phyloP scores from a whole-genome alignment of 164 flowering plant genomes.

The Chloranthus sessilifolius region DNA sequence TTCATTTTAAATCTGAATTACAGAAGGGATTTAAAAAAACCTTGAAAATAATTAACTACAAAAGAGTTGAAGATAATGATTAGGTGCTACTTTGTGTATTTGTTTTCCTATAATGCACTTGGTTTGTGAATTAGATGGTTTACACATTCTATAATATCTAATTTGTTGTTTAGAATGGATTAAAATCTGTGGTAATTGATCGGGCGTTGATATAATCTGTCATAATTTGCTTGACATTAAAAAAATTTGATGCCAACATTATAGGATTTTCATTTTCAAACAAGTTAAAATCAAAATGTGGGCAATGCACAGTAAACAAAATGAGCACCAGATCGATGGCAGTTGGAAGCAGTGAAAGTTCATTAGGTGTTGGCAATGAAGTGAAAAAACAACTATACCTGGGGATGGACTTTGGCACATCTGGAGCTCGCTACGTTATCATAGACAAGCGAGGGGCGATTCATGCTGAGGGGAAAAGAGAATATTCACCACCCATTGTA shows the following conservation, averaged over 20 bases:
- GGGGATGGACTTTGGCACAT: constrained; percentile 97
- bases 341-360: constrained; percentile 5
- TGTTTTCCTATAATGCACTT: too few species aligned
- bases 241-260: constrained; percentile 1
- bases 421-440: constrained; percentile 84
- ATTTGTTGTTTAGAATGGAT: neutral
- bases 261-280: constrained; percentile 11
- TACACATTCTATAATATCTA: neutral
- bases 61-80: too few species aligned
- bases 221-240: too few species aligned
- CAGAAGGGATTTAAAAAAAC: too few species aligned
- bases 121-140: too few species aligned
- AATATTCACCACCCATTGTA: constrained; percentile 62
- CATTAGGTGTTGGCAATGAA: constrained; percentile 9
- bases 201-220: neutral
- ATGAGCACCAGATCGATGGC: constrained; percentile 10
- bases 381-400: constrained; percentile 50
- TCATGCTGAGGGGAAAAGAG: constrained; percentile 72
- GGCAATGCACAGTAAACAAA: constrained; percentile 3
- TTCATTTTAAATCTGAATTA: too few species aligned
- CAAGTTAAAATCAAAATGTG: constrained; percentile 4
- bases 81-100: too few species aligned
- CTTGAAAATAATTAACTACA: too few species aligned
- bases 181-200: neutral
- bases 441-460: constrained; percentile 61